A percentile compares a stretch with the other conserved stretches of the same genome.
These are phyloP conservation scores for Inga laurina DNA, from an alignment of 306 rosid genomes.

Conservation along the genomic window DNA sequence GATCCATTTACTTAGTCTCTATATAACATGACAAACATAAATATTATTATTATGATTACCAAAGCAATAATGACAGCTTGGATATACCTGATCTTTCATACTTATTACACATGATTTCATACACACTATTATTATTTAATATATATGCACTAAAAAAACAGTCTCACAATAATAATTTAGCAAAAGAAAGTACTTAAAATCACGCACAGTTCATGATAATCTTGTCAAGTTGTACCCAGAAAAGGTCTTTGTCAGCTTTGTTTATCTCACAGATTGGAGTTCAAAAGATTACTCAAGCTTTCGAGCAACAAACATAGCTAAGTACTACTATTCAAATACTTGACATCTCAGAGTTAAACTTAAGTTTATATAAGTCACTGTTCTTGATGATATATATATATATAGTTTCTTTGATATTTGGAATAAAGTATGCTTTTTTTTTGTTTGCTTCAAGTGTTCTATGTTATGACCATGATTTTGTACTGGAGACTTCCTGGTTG, in stretches of 20 bases:
- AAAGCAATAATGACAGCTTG: conserved; percentile 22
- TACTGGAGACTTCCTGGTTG: conserved; percentile 17
- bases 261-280: not conserved
- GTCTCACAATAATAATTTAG: not conserved
- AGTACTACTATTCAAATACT: not conserved
- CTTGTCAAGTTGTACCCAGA: conserved; percentile 4
- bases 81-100: conserved; percentile 18
- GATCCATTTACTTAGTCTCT: not conserved
- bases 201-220: not conserved
- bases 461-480: not conserved
- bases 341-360: conserved; percentile 11
- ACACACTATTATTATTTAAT: not conserved
- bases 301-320: not conserved
- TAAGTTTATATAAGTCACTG: not conserved
- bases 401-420: not conserved
- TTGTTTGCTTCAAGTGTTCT: conserved; percentile 14
- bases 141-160: not conserved
- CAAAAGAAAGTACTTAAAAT: not conserved
- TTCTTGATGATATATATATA: not conserved
- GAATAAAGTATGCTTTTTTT: not conserved
- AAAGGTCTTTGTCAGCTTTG: conserved; percentile 23
- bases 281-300: not conserved
- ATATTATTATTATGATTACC: conserved; percentile 2
- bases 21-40: conserved; percentile 10
- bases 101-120: conserved; percentile 22